Conservation (phyloP, 2,329 filamentous ascomycete species). For the Dactylellina haptotyla region DNA sequence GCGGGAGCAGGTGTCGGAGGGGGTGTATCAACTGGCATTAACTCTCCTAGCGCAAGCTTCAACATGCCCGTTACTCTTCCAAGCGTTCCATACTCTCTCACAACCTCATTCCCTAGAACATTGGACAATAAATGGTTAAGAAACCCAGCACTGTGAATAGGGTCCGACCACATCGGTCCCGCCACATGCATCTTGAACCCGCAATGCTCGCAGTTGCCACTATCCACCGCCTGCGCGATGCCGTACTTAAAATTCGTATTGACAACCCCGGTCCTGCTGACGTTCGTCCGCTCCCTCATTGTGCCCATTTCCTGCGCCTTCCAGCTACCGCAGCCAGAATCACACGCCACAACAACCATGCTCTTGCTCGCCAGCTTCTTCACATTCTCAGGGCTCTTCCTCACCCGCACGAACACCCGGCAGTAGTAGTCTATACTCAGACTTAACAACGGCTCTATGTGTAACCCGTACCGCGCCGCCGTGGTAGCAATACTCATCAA, state of each 20-base stretch:
- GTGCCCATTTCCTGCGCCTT: conserved; percentile 80
- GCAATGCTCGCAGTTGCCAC: conserved; percentile 80
- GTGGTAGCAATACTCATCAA: conserved; percentile 81
- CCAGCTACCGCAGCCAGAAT: conserved; percentile 91
- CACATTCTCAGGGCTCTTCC: conserved; percentile 81
- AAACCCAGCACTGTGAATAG: conserved; percentile 84
- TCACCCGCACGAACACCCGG: conserved; percentile 84
- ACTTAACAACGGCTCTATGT: conserved; percentile 89
- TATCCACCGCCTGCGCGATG: conserved; percentile 73
- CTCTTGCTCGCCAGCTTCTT: conserved; percentile 91
- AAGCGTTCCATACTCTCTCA: conserved; percentile 79
- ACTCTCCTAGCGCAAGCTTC: conserved; percentile 83
- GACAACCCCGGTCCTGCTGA: conserved; percentile 61
- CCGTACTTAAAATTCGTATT: conserved; percentile 76
- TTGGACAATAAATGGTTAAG: conserved; percentile 80
- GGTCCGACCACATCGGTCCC: conserved; percentile 94
- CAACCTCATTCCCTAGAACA: conserved; percentile 71
- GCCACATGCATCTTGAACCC: conserved; percentile 81
- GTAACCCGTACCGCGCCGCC: conserved; percentile 84
- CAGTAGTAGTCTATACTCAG: conserved; percentile 97
- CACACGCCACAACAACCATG: conserved; percentile 92
- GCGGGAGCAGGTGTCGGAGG: conserved; percentile 51
- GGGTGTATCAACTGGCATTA: conserved; percentile 20
- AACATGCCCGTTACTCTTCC: conserved; percentile 91
- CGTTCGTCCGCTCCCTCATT: conserved; percentile 68